Evolutionary conservation across 257 asterid genomes (phyloP), one percentile per base, ranked within the genome.

Genomic region (Solanum ahanhuiri): DNA sequence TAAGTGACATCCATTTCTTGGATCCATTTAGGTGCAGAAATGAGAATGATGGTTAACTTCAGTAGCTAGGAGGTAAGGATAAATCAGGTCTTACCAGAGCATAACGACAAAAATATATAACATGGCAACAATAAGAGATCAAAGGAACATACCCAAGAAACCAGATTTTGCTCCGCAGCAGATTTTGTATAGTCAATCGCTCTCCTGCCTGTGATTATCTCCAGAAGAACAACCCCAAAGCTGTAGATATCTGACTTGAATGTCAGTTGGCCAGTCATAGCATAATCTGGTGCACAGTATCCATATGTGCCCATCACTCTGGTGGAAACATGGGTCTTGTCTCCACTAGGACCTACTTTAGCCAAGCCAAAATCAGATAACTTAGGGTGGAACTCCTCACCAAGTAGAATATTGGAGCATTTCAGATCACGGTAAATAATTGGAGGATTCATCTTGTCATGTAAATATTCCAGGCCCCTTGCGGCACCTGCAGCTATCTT

Each of bases 271-370:
- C 98, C 98, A 2, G 98, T 95, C 95, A 91, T 93, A 72, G 97
- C 98, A 82, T 95, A 95, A 48, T 95, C 96, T 4, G 98, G 98
- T 39, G 97, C 98, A 90, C 97, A 94, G 71, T 95, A 95, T 23
- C 98, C 98, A 60, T 95, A 94, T 3, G 98, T 95, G 66, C 98
- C 98, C 98, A 95, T 95, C 84, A 95, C 98, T 88, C 98, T 86
- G 60, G 98, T 95, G 35, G 96, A 92, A 76, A 95, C 98, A 85
- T 95, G 98, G 43, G 96, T 93, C 86, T 93, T 89, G 77, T 91
- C 98, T 48, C 98, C 98, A 2, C 90, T 85, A 10, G 98, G 98
- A 9, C 97, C 97, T 0, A 91, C 96, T 90, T 92, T 94, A 48
- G 98, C 98, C 88, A 95, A 89, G 25, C 98, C 98, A 45, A 95